phyloP scores from a whole-genome alignment of 2,329 filamentous ascomycete genomes.

The Scytalidium sp. region DNA sequence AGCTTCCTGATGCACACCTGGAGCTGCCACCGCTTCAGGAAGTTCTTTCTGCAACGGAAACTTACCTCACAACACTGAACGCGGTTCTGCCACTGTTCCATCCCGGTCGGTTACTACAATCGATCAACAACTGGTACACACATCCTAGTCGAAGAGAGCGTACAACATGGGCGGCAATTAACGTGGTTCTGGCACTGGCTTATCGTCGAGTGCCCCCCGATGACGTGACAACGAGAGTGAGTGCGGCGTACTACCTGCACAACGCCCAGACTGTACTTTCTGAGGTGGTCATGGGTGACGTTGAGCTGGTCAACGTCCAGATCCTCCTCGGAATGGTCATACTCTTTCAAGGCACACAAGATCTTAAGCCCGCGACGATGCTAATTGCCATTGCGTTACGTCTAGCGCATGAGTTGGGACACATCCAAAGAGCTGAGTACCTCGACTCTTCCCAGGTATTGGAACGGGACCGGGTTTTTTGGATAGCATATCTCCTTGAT shows the following conservation, averaged over 20 bases:
- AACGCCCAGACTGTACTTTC: conserved; percentile 26
- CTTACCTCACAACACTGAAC: conserved; percentile 19
- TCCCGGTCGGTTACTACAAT: conserved; percentile 16
- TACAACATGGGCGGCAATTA: conserved; percentile 27
- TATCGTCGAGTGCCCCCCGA: conserved; percentile 12
- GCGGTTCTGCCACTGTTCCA: conserved; percentile 22
- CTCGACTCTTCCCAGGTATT: conserved; percentile 13
- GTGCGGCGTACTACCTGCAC: conserved; percentile 20
- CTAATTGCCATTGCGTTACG: conserved; percentile 24
- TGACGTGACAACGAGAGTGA: conserved; percentile 6
- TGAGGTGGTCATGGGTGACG: conserved; percentile 21
- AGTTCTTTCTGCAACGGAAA: conserved; percentile 18
- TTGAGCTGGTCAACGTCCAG: conserved; percentile 27
- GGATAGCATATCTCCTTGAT: conserved; percentile 28
- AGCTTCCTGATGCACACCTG: conserved; percentile 11
- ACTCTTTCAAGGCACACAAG: conserved; percentile 22
- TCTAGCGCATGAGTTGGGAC: conserved; percentile 19
- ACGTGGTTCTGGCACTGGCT: conserved; percentile 27
- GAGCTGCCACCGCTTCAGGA: conserved; percentile 18
- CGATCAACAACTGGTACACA: conserved; percentile 18
- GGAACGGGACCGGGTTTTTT: conserved; percentile 26
- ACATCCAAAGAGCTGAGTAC: conserved; percentile 17
- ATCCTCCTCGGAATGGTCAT: conserved; percentile 27
- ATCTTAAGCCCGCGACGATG: conserved; percentile 24
- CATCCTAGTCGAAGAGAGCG: conserved; percentile 17